Evolutionary conservation across 352 stramenopile species (phyloP), one percentile per base, ranked within the genome.

Genomic region (Albugo candida): DNA sequence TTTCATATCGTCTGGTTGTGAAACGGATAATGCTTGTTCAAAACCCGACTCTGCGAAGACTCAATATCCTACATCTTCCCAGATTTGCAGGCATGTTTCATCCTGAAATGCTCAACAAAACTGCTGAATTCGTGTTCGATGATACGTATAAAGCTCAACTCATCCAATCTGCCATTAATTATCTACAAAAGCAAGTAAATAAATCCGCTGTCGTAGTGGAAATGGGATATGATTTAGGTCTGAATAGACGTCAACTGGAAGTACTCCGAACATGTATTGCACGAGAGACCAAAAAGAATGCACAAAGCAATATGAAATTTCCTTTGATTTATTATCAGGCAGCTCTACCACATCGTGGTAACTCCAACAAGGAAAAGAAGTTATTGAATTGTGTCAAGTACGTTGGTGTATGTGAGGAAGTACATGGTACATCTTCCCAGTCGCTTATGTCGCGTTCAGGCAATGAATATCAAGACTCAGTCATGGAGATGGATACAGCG

Each of bases 51-150:
- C 83, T 83, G 66, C 55, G 68, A 0, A 69, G 72, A 4, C 54
- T 88, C 39, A 88, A 88, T 41, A 85, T 88, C 19, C 63, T 88
- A 41, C 75, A 88, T 47, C 45, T 88, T 44, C 75, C 75, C 36
- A 63, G 75, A 11, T 88, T 88, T 44, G 72, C 72, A 0, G 48
- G 45, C 2, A 54, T 62, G 13, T 88, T 88, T 37, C 49, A 44
- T 11, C 72, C 75, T 5, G 56, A 61, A 16, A 83, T 88, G 68
- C 80, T 71, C 36, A 71, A 81, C 47, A 53, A 65, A 13, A 77
- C 64, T 13, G 75, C 75, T 1, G 68, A 78, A 51, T 88, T 88
- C 39, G 70, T 85, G 52, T 83, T 69, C n/a, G 75, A 88, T 36
- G 75, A 88, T n/a, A 61, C 69, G 51, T 78, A 58, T 51, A 83